Percentiles rank a stretch among this genome's conserved stretches.
Evolutionary conservation across 257 asterid genomes (phyloP).

Genomic region (Parsonsia alboflavescens): DNA sequence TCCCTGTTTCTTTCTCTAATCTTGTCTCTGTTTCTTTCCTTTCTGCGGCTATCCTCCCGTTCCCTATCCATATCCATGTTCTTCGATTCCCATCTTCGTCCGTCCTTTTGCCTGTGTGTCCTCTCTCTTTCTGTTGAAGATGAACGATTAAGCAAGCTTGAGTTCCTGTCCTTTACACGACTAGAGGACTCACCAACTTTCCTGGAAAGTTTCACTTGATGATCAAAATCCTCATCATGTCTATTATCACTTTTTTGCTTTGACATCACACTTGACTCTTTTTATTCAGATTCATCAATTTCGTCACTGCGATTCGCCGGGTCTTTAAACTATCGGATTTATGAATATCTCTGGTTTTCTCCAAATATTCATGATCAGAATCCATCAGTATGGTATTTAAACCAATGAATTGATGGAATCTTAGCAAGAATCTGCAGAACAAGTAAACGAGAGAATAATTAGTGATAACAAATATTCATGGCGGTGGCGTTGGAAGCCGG

Average conservation of each 20-base stretch:
- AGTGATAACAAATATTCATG: too few relatives aligned
- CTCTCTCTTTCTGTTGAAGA: constrained; percentile 38
- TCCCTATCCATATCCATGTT: constrained; percentile 31
- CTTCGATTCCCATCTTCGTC: constrained; percentile 4
- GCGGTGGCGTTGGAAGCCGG: too few relatives aligned
- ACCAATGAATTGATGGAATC: not conserved
- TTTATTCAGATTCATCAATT: constrained; percentile 25
- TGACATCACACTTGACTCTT: constrained; percentile 34
- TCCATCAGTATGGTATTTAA: constrained; percentile 30
- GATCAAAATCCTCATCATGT: constrained; percentile 34
- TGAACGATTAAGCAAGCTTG: constrained; percentile 28
- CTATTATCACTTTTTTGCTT: constrained; percentile 43
- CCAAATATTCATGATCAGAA: constrained; percentile 53
- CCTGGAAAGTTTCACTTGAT: constrained; percentile 31
- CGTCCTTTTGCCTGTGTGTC: constrained; percentile 15
- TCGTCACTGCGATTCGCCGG: constrained; percentile 28
- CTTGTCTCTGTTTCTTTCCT: constrained; percentile 28
- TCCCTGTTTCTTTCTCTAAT: constrained; percentile 33
- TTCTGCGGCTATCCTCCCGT: constrained; percentile 25
- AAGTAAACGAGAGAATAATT: not conserved
- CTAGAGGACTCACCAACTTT: constrained; percentile 39
- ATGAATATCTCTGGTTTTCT: constrained; percentile 36
- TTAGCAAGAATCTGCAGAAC: not conserved
- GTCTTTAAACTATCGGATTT: constrained; percentile 35
- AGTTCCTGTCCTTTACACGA: constrained; percentile 37